Conservation (phyloP, 305 asterid genomes). For the Fraxinus xanthoxyloides region DNA sequence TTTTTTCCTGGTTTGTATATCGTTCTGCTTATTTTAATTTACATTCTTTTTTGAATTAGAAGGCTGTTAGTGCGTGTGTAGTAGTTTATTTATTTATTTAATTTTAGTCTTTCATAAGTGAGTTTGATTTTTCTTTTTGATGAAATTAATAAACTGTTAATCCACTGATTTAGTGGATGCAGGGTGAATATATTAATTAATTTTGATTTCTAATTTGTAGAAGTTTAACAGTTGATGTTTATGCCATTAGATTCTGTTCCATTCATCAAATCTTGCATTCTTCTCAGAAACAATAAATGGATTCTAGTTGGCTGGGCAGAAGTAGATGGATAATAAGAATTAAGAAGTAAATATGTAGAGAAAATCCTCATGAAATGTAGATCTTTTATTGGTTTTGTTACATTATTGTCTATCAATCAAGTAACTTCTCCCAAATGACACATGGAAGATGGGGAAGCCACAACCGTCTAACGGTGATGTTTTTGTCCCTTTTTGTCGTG, state of each 20-base stretch:
- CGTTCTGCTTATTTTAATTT: neutral
- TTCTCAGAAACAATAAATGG: slow-evolving; percentile 6
- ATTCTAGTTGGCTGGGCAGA: neutral
- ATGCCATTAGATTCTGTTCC: slow-evolving; percentile 8
- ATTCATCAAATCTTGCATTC: slow-evolving; percentile 10
- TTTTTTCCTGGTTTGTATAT: neutral
- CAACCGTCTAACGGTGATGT: slow-evolving; percentile 1
- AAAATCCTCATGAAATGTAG: neutral
- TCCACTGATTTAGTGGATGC: neutral
- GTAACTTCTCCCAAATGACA: slow-evolving; percentile 10
- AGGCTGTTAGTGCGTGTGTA: neutral
- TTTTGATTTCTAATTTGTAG: neutral
- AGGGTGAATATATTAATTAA: neutral
- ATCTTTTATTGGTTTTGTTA: neutral
- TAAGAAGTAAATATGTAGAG: neutral
- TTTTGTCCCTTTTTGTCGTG: neutral
- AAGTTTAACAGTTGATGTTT: slow-evolving; percentile 9
- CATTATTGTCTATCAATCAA: slow-evolving; percentile 6
- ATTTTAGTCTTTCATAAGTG: neutral
- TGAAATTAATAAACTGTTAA: neutral
- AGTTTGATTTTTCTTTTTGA: slow-evolving; percentile 5
- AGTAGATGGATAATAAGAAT: neutral
- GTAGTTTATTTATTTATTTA: neutral
- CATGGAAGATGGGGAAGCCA: neutral
- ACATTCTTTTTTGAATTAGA: neutral